Evolutionary conservation across 176 grass and related monocot species (phyloP), one percentile per base, ranked within the genome.

Genomic region (Eragrostis nindensis): DNA sequence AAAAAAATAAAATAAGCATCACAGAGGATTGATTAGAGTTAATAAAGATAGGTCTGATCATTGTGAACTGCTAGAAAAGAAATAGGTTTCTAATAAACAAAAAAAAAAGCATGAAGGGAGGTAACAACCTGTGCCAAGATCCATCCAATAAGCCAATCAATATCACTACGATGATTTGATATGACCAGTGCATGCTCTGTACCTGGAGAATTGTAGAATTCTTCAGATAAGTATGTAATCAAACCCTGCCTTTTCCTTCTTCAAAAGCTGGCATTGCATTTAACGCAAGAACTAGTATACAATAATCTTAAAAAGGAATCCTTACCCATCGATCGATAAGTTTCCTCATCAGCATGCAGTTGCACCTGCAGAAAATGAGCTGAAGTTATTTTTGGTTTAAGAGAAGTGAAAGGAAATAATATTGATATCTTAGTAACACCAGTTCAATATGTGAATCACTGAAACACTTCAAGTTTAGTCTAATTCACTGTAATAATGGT

Each of bases 61-160:
- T 65, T 40, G 1, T 60, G 3, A 41, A 59, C 19, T 85, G 32
- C 62, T 36, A 55, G 2, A 40, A 72, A 78, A 41, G 38, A 29
- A 25, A 71, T 38, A 69, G 60, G 32, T 62, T 54, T 40, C 16
- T 80, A 38, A 63, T n/a, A 60, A 65, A 43, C 56, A 55, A 40
- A 73, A 15, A 70, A 60, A 42, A 64, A 68, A 36, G 32, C 2
- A 36, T 36, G 63, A 39, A 63, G 78, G 42, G 38, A 79, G 25
- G 77, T 52, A 84, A 57, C 14, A 83, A 97, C 94, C 90, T 97
- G 83, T 18, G 94, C 90, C 80, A 97, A 87, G 75, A 97, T 88
- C 94, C 90, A 97, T 74, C 94, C 94, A 74, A 97, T 92, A 82
- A 97, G 90, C 90, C 94, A 97, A 73, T 97, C 94, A 83, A 97